phyloP scores from a whole-genome alignment of 352 stramenopile genomes.

The Albugo laibachii region DNA sequence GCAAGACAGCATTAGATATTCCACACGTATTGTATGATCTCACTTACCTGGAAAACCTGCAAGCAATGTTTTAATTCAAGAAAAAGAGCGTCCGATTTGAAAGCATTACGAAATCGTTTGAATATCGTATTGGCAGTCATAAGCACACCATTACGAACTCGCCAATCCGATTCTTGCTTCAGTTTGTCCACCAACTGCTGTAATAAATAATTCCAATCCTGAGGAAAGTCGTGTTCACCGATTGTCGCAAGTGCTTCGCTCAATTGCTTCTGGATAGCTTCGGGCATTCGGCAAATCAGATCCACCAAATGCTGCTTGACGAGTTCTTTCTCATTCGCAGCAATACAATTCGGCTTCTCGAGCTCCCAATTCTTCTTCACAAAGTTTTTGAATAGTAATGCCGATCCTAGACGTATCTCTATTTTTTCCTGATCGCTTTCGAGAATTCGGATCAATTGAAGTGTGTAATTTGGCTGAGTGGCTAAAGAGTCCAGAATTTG shows the following conservation, averaged over 20 bases:
- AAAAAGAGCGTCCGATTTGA: slow-evolving; percentile 91
- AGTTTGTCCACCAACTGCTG: slow-evolving; percentile 89
- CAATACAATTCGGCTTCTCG: slow-evolving; percentile 56
- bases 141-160: slow-evolving; percentile 90
- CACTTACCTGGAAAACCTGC: slow-evolving; percentile 72
- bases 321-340: slow-evolving; percentile 68
- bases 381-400: slow-evolving; percentile 95
- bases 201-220: slow-evolving; percentile 91
- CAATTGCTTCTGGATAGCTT: slow-evolving; percentile 88
- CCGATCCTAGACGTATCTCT: slow-evolving; percentile 47
- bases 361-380: slow-evolving; percentile 95
- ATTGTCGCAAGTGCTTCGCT: slow-evolving; percentile 95
- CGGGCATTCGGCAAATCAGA: slow-evolving; percentile 93
- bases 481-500: slow-evolving; percentile 37
- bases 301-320: slow-evolving; percentile 98
- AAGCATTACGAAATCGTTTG: slow-evolving; percentile 92
- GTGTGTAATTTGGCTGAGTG: slow-evolving; percentile 41
- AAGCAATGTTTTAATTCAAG: slow-evolving; percentile 91
- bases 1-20: slow-evolving; percentile 2
- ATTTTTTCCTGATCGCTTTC: slow-evolving; percentile 33
- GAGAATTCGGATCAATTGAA: slow-evolving; percentile 52
- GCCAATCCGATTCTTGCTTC: slow-evolving; percentile 67
- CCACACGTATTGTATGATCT: neutral
- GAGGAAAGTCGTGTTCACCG: slow-evolving; percentile 92
- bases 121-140: slow-evolving; percentile 97